These are phyloP conservation scores for Naganishia randhawae DNA, from an alignment of 768 basidiomycete species.

Conservation along the genomic window DNA sequence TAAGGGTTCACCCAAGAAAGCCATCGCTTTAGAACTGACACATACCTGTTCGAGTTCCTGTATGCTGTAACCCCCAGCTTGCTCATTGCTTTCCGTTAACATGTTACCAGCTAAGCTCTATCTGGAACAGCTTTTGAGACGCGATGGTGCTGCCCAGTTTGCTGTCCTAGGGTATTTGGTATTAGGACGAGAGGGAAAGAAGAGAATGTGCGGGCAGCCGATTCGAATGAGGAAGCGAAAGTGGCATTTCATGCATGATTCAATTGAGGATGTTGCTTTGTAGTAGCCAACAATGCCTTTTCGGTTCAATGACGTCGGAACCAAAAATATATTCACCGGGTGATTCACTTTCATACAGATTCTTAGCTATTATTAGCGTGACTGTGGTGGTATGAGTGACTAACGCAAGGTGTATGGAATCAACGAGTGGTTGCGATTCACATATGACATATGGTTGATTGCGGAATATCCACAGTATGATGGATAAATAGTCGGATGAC, in stretches of 20 bases:
- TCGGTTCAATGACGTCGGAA: neutral
- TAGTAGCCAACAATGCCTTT: neutral
- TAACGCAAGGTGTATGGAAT: neutral
- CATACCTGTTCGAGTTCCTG: neutral
- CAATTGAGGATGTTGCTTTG: too few species aligned
- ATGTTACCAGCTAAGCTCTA: neutral
- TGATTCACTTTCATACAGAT: neutral
- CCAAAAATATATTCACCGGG: neutral
- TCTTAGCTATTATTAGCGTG: too few species aligned
- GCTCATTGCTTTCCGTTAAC: neutral
- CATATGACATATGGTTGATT: too few species aligned
- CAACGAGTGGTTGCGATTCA: too few species aligned
- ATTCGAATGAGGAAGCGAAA: too few species aligned
- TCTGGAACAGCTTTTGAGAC: neutral
- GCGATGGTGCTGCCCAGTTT: too few species aligned
- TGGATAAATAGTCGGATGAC: too few species aligned
- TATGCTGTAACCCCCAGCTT: slow-evolving; percentile 2
- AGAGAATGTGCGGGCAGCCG: too few species aligned
- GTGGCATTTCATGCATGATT: too few species aligned
- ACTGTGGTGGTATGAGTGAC: neutral
- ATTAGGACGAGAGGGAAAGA: too few species aligned
- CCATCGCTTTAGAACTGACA: neutral
- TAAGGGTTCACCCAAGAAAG: neutral
- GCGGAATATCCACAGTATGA: too few species aligned
- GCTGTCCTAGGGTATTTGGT: too few species aligned